phyloP scores from a whole-genome alignment of 768 basidiomycete species.

The Melanogaster broomeanus region DNA sequence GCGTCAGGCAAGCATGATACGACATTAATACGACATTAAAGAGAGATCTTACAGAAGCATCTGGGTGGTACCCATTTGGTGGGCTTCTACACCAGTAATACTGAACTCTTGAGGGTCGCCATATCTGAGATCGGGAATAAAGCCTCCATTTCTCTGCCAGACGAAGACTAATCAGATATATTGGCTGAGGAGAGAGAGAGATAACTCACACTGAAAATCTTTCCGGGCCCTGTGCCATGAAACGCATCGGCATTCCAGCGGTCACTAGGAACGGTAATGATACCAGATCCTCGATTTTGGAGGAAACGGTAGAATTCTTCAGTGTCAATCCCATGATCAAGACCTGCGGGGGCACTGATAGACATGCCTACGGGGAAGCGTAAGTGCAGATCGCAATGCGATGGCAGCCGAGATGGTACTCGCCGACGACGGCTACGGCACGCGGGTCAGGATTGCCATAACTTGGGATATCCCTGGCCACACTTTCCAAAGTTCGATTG shows the following conservation, averaged over 20 bases:
- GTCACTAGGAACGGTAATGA: background rate
- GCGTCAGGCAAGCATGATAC: background rate
- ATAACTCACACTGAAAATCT: background rate
- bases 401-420: background rate
- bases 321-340: background rate
- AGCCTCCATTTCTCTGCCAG: background rate
- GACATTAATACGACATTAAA: background rate
- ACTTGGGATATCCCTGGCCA: no score
- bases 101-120: conserved; percentile 34
- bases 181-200: background rate
- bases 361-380: background rate
- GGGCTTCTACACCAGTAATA: conserved; percentile 11
- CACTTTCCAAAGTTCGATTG: no score
- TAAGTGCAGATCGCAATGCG: background rate
- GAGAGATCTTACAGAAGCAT: background rate
- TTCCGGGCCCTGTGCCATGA: background rate
- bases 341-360: background rate
- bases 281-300: background rate
- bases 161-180: background rate
- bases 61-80: background rate
- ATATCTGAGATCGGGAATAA: background rate
- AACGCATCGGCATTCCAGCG: background rate
- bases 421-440: background rate
- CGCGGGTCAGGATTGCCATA: background rate
- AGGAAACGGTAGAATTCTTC: background rate